Evolutionary conservation across 179 eudicot species (phyloP).

Genomic region (Beta lomatogona): DNA sequence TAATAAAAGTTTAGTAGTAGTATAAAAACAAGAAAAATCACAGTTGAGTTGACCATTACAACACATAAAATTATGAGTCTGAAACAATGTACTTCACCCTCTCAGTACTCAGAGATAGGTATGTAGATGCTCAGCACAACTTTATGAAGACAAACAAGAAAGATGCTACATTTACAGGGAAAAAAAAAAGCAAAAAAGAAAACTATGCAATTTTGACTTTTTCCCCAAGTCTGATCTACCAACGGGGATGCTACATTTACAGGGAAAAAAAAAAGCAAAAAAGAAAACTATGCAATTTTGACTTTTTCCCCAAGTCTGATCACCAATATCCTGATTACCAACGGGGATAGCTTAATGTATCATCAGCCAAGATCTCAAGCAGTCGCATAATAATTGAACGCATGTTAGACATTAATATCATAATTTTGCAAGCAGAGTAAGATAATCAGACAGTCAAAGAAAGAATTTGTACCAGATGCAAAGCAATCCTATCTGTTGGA

Average conservation of each 20-base stretch:
- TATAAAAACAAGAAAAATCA: neutral
- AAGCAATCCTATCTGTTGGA: neutral
- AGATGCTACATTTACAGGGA: neutral
- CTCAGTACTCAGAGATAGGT: neutral
- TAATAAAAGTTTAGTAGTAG: neutral
- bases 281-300: neutral
- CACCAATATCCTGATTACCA: too few relatives aligned
- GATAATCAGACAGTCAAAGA: neutral
- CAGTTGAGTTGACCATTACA: too few relatives aligned
- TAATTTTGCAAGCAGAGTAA: neutral
- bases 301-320: too few relatives aligned
- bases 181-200: neutral
- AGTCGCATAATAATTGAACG: neutral
- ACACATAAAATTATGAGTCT: too few relatives aligned
- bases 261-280: neutral
- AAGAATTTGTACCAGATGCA: neutral
- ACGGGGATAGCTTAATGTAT: too few relatives aligned
- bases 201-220: too few relatives aligned
- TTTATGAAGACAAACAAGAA: neutral
- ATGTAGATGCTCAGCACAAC: neutral
- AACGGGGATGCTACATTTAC: neutral
- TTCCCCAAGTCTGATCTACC: too few relatives aligned
- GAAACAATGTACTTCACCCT: too few relatives aligned
- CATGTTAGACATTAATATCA: neutral
- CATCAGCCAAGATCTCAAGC: neutral